These are phyloP conservation scores for Hebeloma cylindrosporum DNA, from an alignment of 768 basidiomycete species.

Conservation along the genomic window DNA sequence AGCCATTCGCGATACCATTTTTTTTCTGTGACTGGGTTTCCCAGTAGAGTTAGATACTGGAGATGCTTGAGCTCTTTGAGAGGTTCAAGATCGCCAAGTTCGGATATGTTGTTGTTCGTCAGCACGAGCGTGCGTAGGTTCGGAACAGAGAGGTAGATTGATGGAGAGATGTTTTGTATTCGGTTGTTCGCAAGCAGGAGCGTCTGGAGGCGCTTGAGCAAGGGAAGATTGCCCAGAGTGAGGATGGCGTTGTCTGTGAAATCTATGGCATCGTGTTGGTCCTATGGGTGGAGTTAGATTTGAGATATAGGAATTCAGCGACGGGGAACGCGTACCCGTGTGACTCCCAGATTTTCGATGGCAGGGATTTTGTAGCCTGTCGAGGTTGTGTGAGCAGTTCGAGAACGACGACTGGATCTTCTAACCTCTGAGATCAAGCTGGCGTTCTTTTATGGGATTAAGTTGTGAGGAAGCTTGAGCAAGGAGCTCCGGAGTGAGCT, in stretches of 20 bases:
- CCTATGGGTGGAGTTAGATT: conserved; percentile 43
- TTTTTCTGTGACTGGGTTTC: conserved; percentile 85
- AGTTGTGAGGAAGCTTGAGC: conserved; percentile 76
- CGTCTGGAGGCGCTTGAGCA: conserved; percentile 80
- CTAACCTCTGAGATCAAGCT: conserved; percentile 87
- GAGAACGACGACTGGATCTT: conserved; percentile 11
- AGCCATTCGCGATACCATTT: conserved; percentile 98
- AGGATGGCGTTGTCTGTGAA: conserved; percentile 89
- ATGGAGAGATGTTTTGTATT: conserved; percentile 78
- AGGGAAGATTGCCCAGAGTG: conserved; percentile 80
- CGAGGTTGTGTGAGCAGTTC: conserved; percentile 26
- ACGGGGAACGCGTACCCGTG: conserved; percentile 56
- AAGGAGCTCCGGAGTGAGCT: conserved; percentile 92
- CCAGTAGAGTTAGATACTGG: conserved; percentile 73
- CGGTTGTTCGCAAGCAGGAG: conserved; percentile 90
- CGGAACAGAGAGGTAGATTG: conserved; percentile 79
- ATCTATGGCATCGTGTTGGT: conserved; percentile 93
- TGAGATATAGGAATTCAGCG: conserved; percentile 12
- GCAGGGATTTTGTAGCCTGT: conserved; percentile 91
- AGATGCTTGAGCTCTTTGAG: conserved; percentile 74
- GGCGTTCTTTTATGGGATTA: conserved; percentile 84
- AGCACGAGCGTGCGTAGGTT: conserved; percentile 83
- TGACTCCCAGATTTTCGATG: conserved; percentile 96
- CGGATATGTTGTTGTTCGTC: conserved; percentile 77
- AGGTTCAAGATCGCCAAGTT: conserved; percentile 84